Conservation (phyloP, 805 yeast species). For the Cyberlindnera japonica region DNA sequence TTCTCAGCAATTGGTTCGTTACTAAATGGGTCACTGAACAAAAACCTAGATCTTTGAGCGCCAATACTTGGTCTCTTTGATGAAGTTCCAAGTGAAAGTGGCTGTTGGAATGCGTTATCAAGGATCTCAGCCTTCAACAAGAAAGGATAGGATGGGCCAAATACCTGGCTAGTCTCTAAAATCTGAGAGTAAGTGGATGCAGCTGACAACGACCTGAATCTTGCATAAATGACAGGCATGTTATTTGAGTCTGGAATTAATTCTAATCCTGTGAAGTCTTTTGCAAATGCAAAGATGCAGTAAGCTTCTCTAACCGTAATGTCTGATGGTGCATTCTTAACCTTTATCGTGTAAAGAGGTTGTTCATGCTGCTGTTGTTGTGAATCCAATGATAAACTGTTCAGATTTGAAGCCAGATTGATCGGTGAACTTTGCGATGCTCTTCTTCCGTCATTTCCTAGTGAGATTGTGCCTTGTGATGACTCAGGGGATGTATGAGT, state of each 20-base stretch:
- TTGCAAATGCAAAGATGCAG: conserved; percentile 64
- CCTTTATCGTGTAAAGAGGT: conserved; percentile 31
- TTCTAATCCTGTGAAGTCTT: conserved; percentile 53
- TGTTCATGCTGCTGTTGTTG: conserved; percentile 5
- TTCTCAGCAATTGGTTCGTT: conserved; percentile 27
- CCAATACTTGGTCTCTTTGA: conserved; percentile 54
- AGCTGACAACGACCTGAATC: conserved; percentile 40
- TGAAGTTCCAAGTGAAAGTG: conserved; percentile 21
- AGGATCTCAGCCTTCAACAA: conserved; percentile 40
- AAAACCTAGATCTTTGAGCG: conserved; percentile 61
- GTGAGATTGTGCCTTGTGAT: conserved; percentile 14
- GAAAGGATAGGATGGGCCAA: conserved; percentile 45
- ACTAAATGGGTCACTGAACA: conserved; percentile 64
- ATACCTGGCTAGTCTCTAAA: conserved; percentile 40
- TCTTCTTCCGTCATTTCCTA: conserved; percentile 18
- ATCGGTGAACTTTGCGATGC: conserved; percentile 26
- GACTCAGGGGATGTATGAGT: conserved; percentile 22
- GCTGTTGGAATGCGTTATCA: conserved; percentile 25
- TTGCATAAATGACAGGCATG: conserved; percentile 40
- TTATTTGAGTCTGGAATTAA: conserved; percentile 34
- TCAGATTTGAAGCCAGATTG: conserved; percentile 19
- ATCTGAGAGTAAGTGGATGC: conserved; percentile 42
- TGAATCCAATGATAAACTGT: conserved; percentile 16
- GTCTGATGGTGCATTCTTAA: conserved; percentile 61
- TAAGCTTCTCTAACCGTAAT: conserved; percentile 63